Conservation (phyloP, 2,329 filamentous ascomycete species). For the Ceratocystis cacaofunesta region DNA sequence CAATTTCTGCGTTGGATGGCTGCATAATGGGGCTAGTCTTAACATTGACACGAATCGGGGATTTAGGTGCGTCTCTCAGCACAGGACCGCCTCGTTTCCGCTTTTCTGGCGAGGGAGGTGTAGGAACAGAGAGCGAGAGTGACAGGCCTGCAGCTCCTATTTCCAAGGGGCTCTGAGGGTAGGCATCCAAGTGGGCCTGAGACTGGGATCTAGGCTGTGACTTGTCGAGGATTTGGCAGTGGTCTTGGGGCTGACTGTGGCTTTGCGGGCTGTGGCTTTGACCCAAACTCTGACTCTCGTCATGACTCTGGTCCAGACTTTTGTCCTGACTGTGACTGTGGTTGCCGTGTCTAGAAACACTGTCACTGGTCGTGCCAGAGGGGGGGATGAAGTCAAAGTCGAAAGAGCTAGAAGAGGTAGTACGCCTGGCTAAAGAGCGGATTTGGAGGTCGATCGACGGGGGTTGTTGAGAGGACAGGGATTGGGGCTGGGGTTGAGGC, state of each 20-base stretch:
- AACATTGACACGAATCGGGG: conserved; percentile 35
- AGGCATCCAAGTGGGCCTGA: not conserved
- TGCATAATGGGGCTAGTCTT: conserved; percentile 13
- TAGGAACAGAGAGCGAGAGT: not conserved
- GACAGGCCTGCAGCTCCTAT: conserved; percentile 2
- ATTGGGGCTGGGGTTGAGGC: not conserved
- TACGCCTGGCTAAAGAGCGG: not conserved
- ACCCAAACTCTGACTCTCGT: not conserved
- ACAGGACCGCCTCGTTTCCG: conserved; percentile 26
- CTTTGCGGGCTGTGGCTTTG: too few relatives aligned
- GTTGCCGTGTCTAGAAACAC: not conserved
- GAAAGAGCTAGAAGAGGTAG: not conserved
- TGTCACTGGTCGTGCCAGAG: not conserved
- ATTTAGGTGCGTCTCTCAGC: conserved; percentile 38
- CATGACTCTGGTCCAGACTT: not conserved
- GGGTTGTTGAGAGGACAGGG: not conserved
- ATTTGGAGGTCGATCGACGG: not conserved
- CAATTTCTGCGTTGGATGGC: conserved; percentile 14
- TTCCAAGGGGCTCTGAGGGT: not conserved
- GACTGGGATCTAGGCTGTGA: not conserved
- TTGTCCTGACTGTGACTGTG: not conserved
- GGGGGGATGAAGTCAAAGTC: not conserved
- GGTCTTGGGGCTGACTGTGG: not conserved
- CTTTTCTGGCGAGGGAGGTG: conserved; percentile 1
- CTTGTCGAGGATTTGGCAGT: not conserved